Conservation (phyloP, 2,329 filamentous ascomycete species). For the Ophiosphaerella herpotricha region DNA sequence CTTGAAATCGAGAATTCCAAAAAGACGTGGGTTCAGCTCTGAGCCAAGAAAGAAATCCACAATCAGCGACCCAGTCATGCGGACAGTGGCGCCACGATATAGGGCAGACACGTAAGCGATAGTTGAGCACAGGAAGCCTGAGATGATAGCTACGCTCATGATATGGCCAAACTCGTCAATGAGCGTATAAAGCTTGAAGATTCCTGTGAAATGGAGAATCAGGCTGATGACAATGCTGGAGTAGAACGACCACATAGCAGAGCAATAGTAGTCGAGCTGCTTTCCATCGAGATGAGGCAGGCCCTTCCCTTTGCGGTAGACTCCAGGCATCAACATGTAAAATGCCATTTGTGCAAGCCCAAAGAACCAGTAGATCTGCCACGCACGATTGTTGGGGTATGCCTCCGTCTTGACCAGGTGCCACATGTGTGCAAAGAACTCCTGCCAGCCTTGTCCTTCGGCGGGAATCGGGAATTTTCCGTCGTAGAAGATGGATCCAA, state of each 20-base stretch:
- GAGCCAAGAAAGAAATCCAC: constrained; percentile 94
- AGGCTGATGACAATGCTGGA: constrained; percentile 74
- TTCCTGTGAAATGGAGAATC: constrained; percentile 76
- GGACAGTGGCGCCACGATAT: constrained; percentile 79
- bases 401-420: constrained; percentile 80
- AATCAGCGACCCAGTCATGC: constrained; percentile 82
- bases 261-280: constrained; percentile 94
- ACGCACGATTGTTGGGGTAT: constrained; percentile 80
- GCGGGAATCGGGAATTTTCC: constrained; percentile 75
- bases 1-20: constrained; percentile 84
- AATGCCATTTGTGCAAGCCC: constrained; percentile 81
- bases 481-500: constrained; percentile 89
- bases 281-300: constrained; percentile 80
- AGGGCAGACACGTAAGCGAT: constrained; percentile 86
- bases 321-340: constrained; percentile 85
- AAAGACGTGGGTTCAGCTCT: constrained; percentile 84
- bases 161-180: constrained; percentile 95
- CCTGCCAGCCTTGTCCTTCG: constrained; percentile 66
- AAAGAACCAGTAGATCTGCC: constrained; percentile 94
- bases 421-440: constrained; percentile 74
- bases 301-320: constrained; percentile 86
- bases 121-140: constrained; percentile 81
- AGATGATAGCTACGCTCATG: constrained; percentile 89
- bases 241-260: constrained; percentile 85
- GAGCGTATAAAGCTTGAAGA: constrained; percentile 88